These are phyloP conservation scores for Trifolium dubium DNA, from an alignment of 306 rosid genomes.

Conservation along the genomic window DNA sequence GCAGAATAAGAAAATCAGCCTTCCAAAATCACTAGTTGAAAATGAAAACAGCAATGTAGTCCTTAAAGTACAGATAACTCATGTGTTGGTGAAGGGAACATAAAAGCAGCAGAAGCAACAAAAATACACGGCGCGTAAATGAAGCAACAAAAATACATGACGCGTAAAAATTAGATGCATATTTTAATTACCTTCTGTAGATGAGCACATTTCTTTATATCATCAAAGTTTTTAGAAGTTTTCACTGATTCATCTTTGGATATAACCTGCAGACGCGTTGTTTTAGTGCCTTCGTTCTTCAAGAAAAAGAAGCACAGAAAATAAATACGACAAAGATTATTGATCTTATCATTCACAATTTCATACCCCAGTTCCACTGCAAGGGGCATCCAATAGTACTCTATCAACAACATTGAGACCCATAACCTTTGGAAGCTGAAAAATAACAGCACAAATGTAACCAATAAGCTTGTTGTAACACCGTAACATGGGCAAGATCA, in stretches of 20 bases:
- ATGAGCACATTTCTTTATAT: constrained; percentile 73
- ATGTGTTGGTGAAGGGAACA: background rate
- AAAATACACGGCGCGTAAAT: background rate
- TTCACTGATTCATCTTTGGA: constrained; percentile 97
- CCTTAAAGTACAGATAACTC: background rate
- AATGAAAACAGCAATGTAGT: constrained; percentile 7
- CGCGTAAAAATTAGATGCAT: background rate
- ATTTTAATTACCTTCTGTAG: constrained; percentile 74
- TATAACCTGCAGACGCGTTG: constrained; percentile 65
- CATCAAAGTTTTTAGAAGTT: constrained; percentile 78
- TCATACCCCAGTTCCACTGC: constrained; percentile 99
- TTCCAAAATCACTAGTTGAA: constrained; percentile 13
- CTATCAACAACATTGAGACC: constrained; percentile 80
- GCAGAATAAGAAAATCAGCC: background rate
- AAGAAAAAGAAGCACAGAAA: background rate
- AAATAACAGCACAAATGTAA: constrained; percentile 13
- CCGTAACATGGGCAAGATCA: background rate
- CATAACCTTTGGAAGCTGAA: constrained; percentile 90
- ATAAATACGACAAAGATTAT: background rate
- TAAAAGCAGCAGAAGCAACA: background rate
- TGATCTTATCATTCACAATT: constrained; percentile 8
- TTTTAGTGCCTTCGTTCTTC: constrained; percentile 2
- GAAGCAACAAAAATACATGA: background rate
- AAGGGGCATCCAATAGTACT: constrained; percentile 95
- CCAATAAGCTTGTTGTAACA: constrained; percentile 21